Base-by-base conservation (phyloP, 306 rosid genomes). In the Clitoria ternatea region DNA sequence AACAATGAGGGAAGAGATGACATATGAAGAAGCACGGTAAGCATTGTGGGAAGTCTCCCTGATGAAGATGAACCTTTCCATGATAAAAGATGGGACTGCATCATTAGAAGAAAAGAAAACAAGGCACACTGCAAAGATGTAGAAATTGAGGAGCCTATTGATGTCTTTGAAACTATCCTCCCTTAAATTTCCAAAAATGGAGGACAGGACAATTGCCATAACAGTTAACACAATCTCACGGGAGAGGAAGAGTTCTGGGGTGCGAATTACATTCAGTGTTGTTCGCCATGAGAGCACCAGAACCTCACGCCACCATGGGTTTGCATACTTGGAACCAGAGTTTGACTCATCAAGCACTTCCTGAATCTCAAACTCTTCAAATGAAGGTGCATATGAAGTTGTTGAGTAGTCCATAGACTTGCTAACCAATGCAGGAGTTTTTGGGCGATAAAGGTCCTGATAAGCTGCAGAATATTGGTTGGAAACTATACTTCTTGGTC, bases 41-140 rank as follows among this genome's bases (percentile, higher is more conserved):
- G 98, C 91, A 17, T 90, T 90, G 81, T 93, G 91, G 5, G 98
- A 93, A 32, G 96, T 82, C 75, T 93, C 92, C 81, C 94, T 77
- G 17, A 87, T 90, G 88, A 90, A 93, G 77, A 93, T 86, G 91
- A 90, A 90, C 70, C 97, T 83, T 65, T 93, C 96, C 54, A 75
- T 84, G 78, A 90, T 93, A 77, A 88, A 88, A 29, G 93, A 85
- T 3, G 98, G 98, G 56, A 93, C 97, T 5, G 97, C 98, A 54
- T 93, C 96, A 17, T 93, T 93, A 66, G 98, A 93, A 29, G 98
- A 90, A 36, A 90, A 88, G 97, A 93, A 93, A 36, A 90, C 85
- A 3, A 93, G 87, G 80, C 94, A 93, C 33, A 88, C 92, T 14
- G 97, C 69, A 50, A 90, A 93, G 70, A 93, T 90, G 83, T 90